Percentiles rank a stretch among this genome's conserved stretches.
Evolutionary conservation across 129 eudicot genomes (phyloP).

Genomic region (Helianthus tuberosus): DNA sequence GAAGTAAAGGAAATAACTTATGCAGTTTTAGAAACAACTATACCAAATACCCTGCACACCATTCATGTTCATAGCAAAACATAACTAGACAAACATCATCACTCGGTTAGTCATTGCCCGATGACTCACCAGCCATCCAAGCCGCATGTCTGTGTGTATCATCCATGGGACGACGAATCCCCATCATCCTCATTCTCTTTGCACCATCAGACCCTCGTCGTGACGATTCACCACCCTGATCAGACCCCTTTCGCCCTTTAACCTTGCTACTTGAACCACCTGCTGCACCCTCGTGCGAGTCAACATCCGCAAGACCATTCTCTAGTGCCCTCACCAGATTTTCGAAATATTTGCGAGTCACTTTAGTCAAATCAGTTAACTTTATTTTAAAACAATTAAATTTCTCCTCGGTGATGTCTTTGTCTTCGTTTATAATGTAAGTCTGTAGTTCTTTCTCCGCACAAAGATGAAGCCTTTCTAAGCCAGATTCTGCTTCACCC

Average conservation of each 20-base stretch:
- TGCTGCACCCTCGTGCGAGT: constrained; percentile 24
- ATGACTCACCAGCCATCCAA: constrained; percentile 32
- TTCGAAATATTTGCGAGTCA: constrained; percentile 48
- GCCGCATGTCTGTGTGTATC: background rate
- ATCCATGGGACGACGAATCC: constrained; percentile 7
- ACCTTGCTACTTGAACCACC: constrained; percentile 38
- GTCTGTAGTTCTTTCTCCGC: constrained; percentile 43
- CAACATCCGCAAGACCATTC: constrained; percentile 53
- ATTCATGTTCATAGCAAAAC: constrained; percentile 16
- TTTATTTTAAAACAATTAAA: constrained; percentile 29
- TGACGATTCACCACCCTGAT: constrained; percentile 13
- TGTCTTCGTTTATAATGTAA: constrained; percentile 26
- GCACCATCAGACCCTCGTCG: constrained; percentile 3
- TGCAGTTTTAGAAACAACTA: constrained; percentile 10
- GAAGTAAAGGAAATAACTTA: constrained; percentile 9
- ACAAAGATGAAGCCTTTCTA: constrained; percentile 53
- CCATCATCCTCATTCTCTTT: constrained; percentile 29
- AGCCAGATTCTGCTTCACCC: constrained; percentile 48
- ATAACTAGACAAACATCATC: constrained; percentile 11
- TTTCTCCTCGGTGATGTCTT: constrained; percentile 14
- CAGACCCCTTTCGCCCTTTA: constrained; percentile 25
- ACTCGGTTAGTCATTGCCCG: constrained; percentile 13
- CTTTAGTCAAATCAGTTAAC: constrained; percentile 38
- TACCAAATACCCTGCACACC: constrained; percentile 32
- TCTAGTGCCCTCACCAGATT: constrained; percentile 52